Evolutionary conservation across 805 yeast genomes (phyloP), one percentile per base, ranked within the genome.

Genomic region (Ogataea neopini): DNA sequence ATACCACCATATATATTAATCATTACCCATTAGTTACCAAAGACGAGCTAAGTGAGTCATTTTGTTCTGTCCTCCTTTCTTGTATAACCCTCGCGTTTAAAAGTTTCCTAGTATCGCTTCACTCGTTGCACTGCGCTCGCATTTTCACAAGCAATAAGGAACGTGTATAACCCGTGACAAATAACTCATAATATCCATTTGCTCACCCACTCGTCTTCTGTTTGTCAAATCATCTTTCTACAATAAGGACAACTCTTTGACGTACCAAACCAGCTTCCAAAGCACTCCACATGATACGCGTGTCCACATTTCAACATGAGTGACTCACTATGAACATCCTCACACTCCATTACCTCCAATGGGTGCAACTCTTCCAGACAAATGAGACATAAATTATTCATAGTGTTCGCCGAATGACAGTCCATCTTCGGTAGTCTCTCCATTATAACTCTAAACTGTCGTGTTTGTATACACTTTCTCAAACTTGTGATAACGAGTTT

Each of bases 171-270:
- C n/a, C n/a, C n/a, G n/a, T n/a, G n/a, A n/a, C n/a, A n/a, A n/a
- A n/a, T n/a, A n/a, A n/a, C n/a, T n/a, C n/a, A n/a, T n/a, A n/a
- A n/a, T n/a, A n/a, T n/a, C n/a, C n/a, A n/a, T n/a, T n/a, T n/a
- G n/a, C n/a, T n/a, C n/a, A n/a, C n/a, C n/a, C n/a, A n/a, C 28
- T 25, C 28, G 28, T 25, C 28, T 25, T 10, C n/a, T n/a, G n/a
- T n/a, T n/a, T n/a, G n/a, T n/a, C 18, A 47, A 2, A 45, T 47
- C 36, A 20, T 35, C 26, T 46, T 29, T n/a, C 79, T 56, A 52
- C 79, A 75, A 23, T 71, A 58, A 3, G 79, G 79, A 54, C 79
- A 75, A 11, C 66, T 59, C 14, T 54, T 51, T 6, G 75, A 68
- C 49, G 61, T 63, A 20, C 63, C 54, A n/a, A 71, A 53, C 79